Evolutionary conservation across 2,329 filamentous ascomycete species (phyloP), one percentile per base, ranked within the genome.

Genomic region (Chaetomium olivaceum): DNA sequence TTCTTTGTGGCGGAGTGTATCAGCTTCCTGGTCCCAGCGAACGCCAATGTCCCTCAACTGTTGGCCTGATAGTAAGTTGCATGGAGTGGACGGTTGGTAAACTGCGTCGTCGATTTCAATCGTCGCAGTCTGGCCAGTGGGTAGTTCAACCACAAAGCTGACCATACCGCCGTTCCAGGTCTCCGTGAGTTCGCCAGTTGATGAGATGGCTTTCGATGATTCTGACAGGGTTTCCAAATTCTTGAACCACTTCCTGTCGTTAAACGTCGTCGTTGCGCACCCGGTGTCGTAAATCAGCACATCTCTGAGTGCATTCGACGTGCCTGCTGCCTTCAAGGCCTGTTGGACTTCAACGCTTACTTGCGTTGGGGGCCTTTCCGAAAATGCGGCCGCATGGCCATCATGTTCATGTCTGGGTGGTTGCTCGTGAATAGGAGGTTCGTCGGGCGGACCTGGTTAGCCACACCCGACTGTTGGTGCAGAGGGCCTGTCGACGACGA

Each of bases 321-420:
- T 21, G 19, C 23, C 19, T n/a, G 25, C 48, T 16, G 57, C 57
- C 39, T 58, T 58, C 21, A 58, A 19, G 57, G 57, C 57, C 57
- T 58, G 39, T 58, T 58, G 39, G 57, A 58, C 57, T 58, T 58
- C 57, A 50, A 36, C 25, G 16, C 39, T 58, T 21, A 50, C 6
- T 8, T 12, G 43, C 25, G 39, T 5, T 50, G 25, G 23, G 57
- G 39, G 25, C 57, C 39, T 21, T 58, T 3, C 6, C 16, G 25
- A 58, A 58, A 48, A 50, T 12, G 27, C 27, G 27, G 27, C 27
- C 27, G 27, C 27, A 29, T 29, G 6, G 27, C 6, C 27, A 29
- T 29, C 27, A 29, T 2, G 14, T 16, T 19, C 12, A 33, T 2
- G 2, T 16, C 1, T n/a, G 9, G 8, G 54, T 12, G 19, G 54